Conservation (phyloP, 495 filamentous ascomycete species). For the Margaritispora aquatica region DNA sequence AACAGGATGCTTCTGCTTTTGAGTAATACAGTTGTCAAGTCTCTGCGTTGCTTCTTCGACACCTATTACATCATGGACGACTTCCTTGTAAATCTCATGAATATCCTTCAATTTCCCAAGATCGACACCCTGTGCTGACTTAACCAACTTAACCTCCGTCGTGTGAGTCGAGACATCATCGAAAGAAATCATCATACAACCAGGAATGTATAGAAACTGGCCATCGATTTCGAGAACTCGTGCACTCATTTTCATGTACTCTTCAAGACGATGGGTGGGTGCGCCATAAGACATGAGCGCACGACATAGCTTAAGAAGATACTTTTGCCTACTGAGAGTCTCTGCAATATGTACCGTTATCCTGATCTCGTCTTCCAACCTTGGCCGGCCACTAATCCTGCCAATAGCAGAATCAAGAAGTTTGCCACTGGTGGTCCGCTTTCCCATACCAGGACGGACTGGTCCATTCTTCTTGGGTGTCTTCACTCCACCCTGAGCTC, state of each 20-base stretch:
- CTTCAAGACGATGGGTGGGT: slow-evolving; percentile 69
- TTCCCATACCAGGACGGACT: slow-evolving; percentile 33
- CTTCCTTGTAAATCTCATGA: slow-evolving; percentile 88
- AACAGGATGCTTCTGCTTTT: slow-evolving; percentile 54
- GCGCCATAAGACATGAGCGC: slow-evolving; percentile 83
- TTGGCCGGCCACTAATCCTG: slow-evolving; percentile 28
- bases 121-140: slow-evolving; percentile 70
- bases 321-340: slow-evolving; percentile 71
- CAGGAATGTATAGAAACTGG: slow-evolving; percentile 88
- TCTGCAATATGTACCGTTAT: slow-evolving; percentile 91
- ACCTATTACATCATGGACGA: slow-evolving; percentile 80
- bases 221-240: slow-evolving; percentile 84
- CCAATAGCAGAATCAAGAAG: slow-evolving; percentile 35
- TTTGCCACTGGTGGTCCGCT: slow-evolving; percentile 10
- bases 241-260: slow-evolving; percentile 86
- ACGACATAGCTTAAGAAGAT: slow-evolving; percentile 77
- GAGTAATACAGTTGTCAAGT: slow-evolving; percentile 59
- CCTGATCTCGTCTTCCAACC: slow-evolving; percentile 59
- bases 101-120: slow-evolving; percentile 77
- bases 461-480: slow-evolving; percentile 27
- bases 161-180: slow-evolving; percentile 87
- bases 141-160: slow-evolving; percentile 86
- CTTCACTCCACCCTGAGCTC: slow-evolving; percentile 19
- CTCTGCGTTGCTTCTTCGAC: slow-evolving; percentile 74
- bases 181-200: slow-evolving; percentile 94